Evolutionary conservation across 139 green algal genomes (phyloP), one percentile per base, ranked within the genome.

Genomic region (Pedinophyceae sp.): DNA sequence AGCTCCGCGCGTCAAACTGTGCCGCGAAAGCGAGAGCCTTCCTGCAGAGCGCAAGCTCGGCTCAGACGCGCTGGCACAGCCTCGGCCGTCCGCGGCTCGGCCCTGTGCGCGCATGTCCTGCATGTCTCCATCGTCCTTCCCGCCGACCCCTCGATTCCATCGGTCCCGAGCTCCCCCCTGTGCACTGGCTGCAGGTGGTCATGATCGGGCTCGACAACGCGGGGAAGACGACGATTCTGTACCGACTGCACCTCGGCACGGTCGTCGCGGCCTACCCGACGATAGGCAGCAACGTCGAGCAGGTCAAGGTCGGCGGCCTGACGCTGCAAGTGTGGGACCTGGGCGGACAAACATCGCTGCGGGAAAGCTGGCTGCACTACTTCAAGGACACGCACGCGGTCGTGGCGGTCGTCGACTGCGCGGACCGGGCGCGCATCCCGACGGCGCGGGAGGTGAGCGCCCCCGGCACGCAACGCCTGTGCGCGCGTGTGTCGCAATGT

Each of bases 341-440:
- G 3, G 67, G 45, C 45, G 22, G 27, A 27, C 34, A 29, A 7
- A 45, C 25, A 18, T 24, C 1, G 73, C 83, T 96, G 51, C 78
- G 86, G 24, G 83, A 84, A 2, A 77, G 95, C 23, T 97, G 91
- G 91, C 71, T 84, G 48, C 86, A 96, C 67, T 95, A 93, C 73
- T 95, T 94, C 79, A 93, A 93, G 72, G 95, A 93, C 82, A 99
- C 85, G 52, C 88, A 99, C 57, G 91, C 79, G 34, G 73, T 99
- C 3, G 98, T 99, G 57, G 97, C 94, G 63, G 92, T 99, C 28
- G 88, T 99, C 4, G 92, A 99, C 66, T 93, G 72, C 30, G 74
- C 89, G 49, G 92, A 99, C 71, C 74, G 79, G 28, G 90, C 97
- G 50, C 78, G 92, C 30, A 68, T 97, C n/a, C n/a, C n/a, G n/a